Conservation (phyloP, 2,329 filamentous ascomycete genomes). For the Phialophora expanda region DNA sequence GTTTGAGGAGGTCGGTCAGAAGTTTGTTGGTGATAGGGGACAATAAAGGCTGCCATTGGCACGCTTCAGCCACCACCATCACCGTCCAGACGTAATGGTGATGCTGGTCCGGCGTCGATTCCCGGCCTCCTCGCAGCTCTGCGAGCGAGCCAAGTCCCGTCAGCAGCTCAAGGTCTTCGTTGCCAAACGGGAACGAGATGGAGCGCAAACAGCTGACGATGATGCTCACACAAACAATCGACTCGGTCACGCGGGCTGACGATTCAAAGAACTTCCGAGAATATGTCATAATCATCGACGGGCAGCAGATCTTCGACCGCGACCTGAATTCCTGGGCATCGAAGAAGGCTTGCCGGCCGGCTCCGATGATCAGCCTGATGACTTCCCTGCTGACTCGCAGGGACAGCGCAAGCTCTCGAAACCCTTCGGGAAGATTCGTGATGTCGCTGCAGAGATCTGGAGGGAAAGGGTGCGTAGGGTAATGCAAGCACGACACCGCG, state of each 20-base stretch:
- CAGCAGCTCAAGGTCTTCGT: neutral
- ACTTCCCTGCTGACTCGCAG: slow-evolving; percentile 12
- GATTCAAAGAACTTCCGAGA: neutral
- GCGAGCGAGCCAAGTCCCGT: neutral
- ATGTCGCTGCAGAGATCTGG: slow-evolving; percentile 14
- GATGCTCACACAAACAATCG: slow-evolving; percentile 15
- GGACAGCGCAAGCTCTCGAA: slow-evolving; percentile 15
- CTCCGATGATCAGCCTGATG: slow-evolving; percentile 10
- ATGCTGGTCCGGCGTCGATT: slow-evolving; percentile 11
- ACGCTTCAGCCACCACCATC: slow-evolving; percentile 9
- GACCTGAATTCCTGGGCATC: neutral
- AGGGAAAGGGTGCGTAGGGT: slow-evolving; percentile 18
- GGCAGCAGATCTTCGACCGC: neutral
- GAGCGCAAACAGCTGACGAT: slow-evolving; percentile 11
- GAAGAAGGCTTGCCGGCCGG: slow-evolving; percentile 5
- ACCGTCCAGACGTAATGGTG: slow-evolving; percentile 15
- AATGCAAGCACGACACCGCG: neutral
- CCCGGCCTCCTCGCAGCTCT: neutral
- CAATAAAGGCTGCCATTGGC: neutral
- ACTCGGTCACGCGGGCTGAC: slow-evolving; percentile 14
- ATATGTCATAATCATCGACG: slow-evolving; percentile 9
- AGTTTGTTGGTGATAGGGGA: neutral
- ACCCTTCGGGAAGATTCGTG: slow-evolving; percentile 14
- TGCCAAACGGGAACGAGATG: neutral
- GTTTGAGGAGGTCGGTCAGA: neutral